These are phyloP conservation scores for Globisporangium echinulatum DNA, from an alignment of 352 stramenopile species.

Conservation along the genomic window DNA sequence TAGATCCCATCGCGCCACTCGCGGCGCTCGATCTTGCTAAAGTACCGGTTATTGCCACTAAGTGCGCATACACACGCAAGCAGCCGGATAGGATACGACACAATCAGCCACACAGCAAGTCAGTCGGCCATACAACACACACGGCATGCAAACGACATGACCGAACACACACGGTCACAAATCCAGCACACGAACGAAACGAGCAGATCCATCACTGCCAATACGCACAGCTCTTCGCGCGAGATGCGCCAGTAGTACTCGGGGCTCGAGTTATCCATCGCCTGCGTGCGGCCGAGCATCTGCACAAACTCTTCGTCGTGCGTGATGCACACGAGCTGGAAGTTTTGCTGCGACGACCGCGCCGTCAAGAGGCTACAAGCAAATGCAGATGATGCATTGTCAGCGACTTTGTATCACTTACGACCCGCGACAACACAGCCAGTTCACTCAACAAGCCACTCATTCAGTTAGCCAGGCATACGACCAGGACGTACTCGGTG, in stretches of 20 bases:
- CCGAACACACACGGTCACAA: neutral
- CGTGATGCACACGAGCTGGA: slow-evolving; percentile 99
- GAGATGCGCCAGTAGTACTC: slow-evolving; percentile 84
- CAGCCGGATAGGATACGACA: no score
- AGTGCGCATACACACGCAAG: neutral
- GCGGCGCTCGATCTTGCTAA: slow-evolving; percentile 73
- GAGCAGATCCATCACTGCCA: neutral
- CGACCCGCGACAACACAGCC: neutral
- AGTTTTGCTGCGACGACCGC: slow-evolving; percentile 94
- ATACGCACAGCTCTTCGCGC: slow-evolving; percentile 73
- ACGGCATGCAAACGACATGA: neutral
- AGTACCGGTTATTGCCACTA: slow-evolving; percentile 76
- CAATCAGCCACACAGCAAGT: no score
- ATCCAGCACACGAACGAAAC: no score
- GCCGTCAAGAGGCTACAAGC: slow-evolving; percentile 89
- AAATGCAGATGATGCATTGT: neutral
- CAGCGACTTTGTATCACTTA: neutral
- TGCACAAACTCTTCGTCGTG: slow-evolving; percentile 97
- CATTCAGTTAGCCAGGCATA: neutral
- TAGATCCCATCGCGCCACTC: slow-evolving; percentile 59
- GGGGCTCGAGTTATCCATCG: slow-evolving; percentile 61
- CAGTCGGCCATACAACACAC: no score
- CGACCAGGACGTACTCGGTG: slow-evolving; percentile 53
- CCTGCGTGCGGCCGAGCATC: slow-evolving; percentile 79
- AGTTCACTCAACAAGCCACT: neutral